These are phyloP conservation scores for Neonectria ditissima DNA, from an alignment of 2,329 filamentous ascomycete genomes.

Conservation along the genomic window DNA sequence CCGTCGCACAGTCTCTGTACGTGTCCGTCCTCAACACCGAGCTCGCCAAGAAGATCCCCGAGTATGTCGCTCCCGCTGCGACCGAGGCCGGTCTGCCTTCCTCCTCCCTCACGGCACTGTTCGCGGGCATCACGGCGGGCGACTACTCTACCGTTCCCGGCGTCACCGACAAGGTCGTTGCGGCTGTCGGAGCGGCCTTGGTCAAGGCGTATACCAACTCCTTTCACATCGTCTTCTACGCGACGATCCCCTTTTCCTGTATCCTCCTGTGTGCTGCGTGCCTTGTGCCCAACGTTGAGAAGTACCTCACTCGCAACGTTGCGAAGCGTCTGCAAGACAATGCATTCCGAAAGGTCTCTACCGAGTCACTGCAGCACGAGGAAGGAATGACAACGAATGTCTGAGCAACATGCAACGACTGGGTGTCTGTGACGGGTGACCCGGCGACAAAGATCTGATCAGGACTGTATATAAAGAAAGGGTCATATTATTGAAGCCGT, in stretches of 20 bases:
- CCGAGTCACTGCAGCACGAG: constrained; percentile 14
- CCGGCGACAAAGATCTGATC: background rate
- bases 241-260: constrained; percentile 54
- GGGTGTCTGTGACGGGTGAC: background rate
- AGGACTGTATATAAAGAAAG: background rate
- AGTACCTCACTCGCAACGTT: constrained; percentile 57
- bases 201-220: constrained; percentile 57
- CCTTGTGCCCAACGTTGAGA: constrained; percentile 56
- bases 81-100: constrained; percentile 51
- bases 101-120: constrained; percentile 48
- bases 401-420: background rate
- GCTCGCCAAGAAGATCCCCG: constrained; percentile 48
- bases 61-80: constrained; percentile 51
- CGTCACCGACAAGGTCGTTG: constrained; percentile 49
- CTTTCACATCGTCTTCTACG: constrained; percentile 58
- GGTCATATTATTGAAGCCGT: constrained; percentile 4
- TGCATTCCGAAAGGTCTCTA: constrained; percentile 24
- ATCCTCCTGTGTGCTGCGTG: constrained; percentile 53
- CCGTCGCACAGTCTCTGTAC: constrained; percentile 53
- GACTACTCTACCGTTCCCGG: constrained; percentile 49
- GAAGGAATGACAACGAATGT: constrained; percentile 1
- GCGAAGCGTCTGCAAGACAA: constrained; percentile 55
- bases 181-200: constrained; percentile 49
- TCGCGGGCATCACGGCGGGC: constrained; percentile 49
- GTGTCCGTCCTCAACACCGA: constrained; percentile 52